Evolutionary conservation across 2,329 filamentous ascomycete species (phyloP).

Genomic region (Pleurostoma richardsiae): DNA sequence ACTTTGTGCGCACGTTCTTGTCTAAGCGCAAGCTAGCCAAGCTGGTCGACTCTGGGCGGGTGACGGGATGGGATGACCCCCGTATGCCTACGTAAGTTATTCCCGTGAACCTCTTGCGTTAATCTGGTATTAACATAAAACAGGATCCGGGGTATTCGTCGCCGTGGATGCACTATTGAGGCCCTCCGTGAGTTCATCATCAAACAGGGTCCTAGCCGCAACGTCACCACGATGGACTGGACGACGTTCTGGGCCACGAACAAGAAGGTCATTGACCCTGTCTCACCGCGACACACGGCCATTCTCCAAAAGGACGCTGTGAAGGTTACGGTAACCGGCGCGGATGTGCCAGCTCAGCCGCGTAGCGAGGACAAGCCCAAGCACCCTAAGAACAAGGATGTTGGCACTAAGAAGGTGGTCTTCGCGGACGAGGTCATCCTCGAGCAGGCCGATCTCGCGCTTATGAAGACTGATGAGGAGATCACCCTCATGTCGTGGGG

Average conservation of each 20-base stretch:
- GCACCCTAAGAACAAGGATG: conserved; percentile 81
- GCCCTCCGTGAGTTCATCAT: conserved; percentile 80
- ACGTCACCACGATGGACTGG: conserved; percentile 83
- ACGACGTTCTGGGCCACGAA: conserved; percentile 68
- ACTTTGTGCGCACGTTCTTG: conserved; percentile 77
- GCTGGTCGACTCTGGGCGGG: conserved; percentile 69
- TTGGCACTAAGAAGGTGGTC: conserved; percentile 81
- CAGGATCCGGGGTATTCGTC: conserved; percentile 65
- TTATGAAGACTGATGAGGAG: conserved; percentile 80
- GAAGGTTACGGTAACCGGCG: conserved; percentile 62
- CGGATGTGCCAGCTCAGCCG: conserved; percentile 58
- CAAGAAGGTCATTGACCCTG: conserved; percentile 77
- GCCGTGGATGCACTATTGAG: conserved; percentile 73
- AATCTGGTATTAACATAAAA: no score
- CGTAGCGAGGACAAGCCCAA: conserved; percentile 73
- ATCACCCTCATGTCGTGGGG: conserved; percentile 98
- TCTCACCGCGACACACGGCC: conserved; percentile 69
- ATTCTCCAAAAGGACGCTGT: conserved; percentile 68
- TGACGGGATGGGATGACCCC: conserved; percentile 83
- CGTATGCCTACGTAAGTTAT: conserved; percentile 64
- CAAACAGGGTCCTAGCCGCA: conserved; percentile 78
- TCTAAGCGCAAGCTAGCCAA: conserved; percentile 85
- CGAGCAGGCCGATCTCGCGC: conserved; percentile 80
- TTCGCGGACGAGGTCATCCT: conserved; percentile 72
- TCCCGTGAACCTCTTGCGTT: no score